Evolutionary conservation across 1,284 basidiomycete genomes (phyloP).

Genomic region (Cryptococcus deneoformans): DNA sequence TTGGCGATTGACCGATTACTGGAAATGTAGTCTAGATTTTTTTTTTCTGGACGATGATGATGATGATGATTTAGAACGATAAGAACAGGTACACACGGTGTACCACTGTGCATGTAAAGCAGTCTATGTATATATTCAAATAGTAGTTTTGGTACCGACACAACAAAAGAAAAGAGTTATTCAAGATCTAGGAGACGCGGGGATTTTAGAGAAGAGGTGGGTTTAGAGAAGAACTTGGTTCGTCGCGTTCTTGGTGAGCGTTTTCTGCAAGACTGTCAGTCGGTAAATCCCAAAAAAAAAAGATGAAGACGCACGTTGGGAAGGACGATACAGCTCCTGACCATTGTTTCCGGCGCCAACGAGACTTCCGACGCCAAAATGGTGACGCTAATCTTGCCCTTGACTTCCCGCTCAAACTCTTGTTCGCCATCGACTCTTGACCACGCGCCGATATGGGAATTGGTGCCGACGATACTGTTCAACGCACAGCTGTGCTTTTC

Average conservation of each 20-base stretch:
- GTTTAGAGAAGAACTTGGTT: conserved; percentile 53
- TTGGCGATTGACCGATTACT: conserved; percentile 69
- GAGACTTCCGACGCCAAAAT: conserved; percentile 52
- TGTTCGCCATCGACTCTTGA: conserved; percentile 53
- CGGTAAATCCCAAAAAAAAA: background rate
- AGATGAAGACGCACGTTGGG: conserved; percentile 39
- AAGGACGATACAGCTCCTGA: conserved; percentile 53
- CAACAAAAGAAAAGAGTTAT: background rate
- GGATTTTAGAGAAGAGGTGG: no score
- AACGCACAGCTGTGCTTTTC: conserved; percentile 53
- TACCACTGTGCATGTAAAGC: background rate
- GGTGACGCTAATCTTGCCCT: conserved; percentile 51
- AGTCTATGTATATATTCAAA: background rate
- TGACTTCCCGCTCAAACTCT: conserved; percentile 44
- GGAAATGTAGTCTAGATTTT: conserved; percentile 18
- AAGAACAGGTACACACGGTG: no score
- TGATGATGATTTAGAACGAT: no score
- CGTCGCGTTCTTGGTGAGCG: conserved; percentile 47
- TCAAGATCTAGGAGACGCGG: background rate
- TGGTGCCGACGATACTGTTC: conserved; percentile 51
- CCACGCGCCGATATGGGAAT: conserved; percentile 51
- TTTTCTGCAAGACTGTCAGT: conserved; percentile 39
- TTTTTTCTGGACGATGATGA: no score
- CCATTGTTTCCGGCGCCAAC: conserved; percentile 47
- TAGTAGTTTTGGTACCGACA: background rate